Evolutionary conservation across 352 stramenopile genomes (phyloP).

Genomic region (Halophytophthora polymorphica): DNA sequence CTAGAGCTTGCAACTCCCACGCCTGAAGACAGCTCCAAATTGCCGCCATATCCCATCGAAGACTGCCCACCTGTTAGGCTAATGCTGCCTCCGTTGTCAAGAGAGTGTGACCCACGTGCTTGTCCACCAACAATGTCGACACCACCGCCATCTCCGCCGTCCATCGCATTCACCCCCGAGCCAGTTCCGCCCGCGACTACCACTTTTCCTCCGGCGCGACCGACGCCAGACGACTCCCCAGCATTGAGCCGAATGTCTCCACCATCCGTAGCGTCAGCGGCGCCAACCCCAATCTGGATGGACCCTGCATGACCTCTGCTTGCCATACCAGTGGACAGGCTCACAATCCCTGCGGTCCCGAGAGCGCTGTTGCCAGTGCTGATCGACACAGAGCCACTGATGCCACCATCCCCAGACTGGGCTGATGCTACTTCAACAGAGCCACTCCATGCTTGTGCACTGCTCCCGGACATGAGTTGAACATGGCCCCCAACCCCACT

Average conservation of each 20-base stretch:
- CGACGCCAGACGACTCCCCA: slow-evolving; percentile 54
- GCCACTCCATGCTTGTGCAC: slow-evolving; percentile 48
- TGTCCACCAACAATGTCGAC: slow-evolving; percentile 83
- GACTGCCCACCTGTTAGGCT: slow-evolving; percentile 65
- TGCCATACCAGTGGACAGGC: slow-evolving; percentile 43
- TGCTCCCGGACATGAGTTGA: slow-evolving; percentile 45
- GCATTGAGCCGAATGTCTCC: slow-evolving; percentile 57
- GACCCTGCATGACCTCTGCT: slow-evolving; percentile 57
- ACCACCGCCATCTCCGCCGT: slow-evolving; percentile 89
- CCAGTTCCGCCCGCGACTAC: slow-evolving; percentile 43
- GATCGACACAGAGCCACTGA: slow-evolving; percentile 56
- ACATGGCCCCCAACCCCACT: slow-evolving; percentile 52
- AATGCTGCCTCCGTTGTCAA: slow-evolving; percentile 89
- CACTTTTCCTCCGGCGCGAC: slow-evolving; percentile 50
- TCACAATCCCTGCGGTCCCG: slow-evolving; percentile 35
- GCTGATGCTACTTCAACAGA: slow-evolving; percentile 45
- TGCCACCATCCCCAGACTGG: slow-evolving; percentile 43
- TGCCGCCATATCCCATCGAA: slow-evolving; percentile 65
- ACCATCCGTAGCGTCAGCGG: slow-evolving; percentile 53
- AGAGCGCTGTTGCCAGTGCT: slow-evolving; percentile 39
- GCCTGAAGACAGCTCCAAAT: slow-evolving; percentile 45
- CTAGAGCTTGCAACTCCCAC: slow-evolving; percentile 50
- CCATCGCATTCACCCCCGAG: slow-evolving; percentile 72
- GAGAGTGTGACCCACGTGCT: slow-evolving; percentile 78
- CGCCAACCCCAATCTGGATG: slow-evolving; percentile 54